These are phyloP conservation scores for Quercus bicolor DNA, from an alignment of 306 rosid species.

Conservation along the genomic window DNA sequence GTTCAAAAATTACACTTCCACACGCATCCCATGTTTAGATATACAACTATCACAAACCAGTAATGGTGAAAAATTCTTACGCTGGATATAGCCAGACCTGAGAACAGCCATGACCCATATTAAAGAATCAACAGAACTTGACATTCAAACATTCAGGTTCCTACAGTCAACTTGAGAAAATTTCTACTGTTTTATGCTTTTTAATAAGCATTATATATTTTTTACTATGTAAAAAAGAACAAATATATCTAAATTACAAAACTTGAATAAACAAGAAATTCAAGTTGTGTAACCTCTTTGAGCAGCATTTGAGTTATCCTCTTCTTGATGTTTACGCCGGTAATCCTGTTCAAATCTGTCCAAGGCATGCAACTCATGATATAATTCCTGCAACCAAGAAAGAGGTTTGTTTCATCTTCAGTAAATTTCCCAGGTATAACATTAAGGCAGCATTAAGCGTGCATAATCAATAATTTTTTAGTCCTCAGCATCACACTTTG, in stretches of 20 bases:
- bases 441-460: conserved; percentile 5
- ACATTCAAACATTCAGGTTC: neutral
- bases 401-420: conserved; percentile 10
- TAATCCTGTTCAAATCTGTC: conserved; percentile 98
- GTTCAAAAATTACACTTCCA: neutral
- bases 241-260: neutral
- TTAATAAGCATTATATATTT: neutral
- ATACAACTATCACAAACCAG: neutral
- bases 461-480: neutral
- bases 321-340: conserved; percentile 90
- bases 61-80: neutral
- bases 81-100: neutral
- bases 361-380: conserved; percentile 91
- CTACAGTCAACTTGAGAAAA: neutral
- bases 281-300: conserved; percentile 65
- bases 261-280: conserved; percentile 11
- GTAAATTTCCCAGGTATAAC: conserved; percentile 10
- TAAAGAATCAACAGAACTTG: neutral
- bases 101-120: neutral
- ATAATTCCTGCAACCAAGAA: conserved; percentile 67
- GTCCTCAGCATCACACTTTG: neutral
- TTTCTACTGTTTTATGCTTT: neutral
- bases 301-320: conserved; percentile 74
- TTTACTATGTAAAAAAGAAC: neutral
- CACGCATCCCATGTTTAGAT: neutral